Evolutionary conservation across 2,329 filamentous ascomycete species (phyloP).

Genomic region (Talaromyces verruculosus): DNA sequence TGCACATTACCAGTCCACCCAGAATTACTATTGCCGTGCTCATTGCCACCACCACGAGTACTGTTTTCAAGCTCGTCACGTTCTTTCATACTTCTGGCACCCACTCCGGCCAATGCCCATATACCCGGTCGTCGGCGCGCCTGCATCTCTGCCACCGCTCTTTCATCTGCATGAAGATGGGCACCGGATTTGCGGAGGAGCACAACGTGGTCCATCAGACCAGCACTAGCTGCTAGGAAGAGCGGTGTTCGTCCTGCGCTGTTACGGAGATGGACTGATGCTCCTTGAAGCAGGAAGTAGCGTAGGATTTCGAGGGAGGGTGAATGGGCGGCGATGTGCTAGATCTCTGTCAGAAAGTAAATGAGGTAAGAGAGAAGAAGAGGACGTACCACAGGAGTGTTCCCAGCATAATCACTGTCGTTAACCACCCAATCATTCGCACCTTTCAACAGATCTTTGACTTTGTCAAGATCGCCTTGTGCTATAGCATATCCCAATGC

Average conservation of each 20-base stretch:
- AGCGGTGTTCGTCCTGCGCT: slow-evolving; percentile 58
- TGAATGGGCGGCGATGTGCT: slow-evolving; percentile 60
- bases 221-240: slow-evolving; percentile 59
- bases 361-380: neutral
- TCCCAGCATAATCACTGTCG: slow-evolving; percentile 76
- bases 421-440: slow-evolving; percentile 69
- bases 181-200: slow-evolving; percentile 58
- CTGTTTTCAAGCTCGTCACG: slow-evolving; percentile 8
- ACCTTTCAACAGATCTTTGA: slow-evolving; percentile 65
- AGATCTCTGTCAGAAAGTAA: neutral
- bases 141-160: slow-evolving; percentile 53
- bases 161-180: slow-evolving; percentile 60
- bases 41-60: neutral
- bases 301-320: slow-evolving; percentile 57
- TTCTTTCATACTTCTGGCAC: slow-evolving; percentile 24
- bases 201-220: slow-evolving; percentile 55
- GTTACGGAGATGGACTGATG: slow-evolving; percentile 61
- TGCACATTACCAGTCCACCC: neutral
- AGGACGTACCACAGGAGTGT: slow-evolving; percentile 57
- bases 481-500: slow-evolving; percentile 78
- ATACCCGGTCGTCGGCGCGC: slow-evolving; percentile 43
- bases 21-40: neutral
- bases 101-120: slow-evolving; percentile 47
- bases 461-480: slow-evolving; percentile 65
- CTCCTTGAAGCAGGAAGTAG: slow-evolving; percentile 57